Evolutionary conservation across 163 green algal genomes (phyloP).

Genomic region (Volvox carteri): DNA sequence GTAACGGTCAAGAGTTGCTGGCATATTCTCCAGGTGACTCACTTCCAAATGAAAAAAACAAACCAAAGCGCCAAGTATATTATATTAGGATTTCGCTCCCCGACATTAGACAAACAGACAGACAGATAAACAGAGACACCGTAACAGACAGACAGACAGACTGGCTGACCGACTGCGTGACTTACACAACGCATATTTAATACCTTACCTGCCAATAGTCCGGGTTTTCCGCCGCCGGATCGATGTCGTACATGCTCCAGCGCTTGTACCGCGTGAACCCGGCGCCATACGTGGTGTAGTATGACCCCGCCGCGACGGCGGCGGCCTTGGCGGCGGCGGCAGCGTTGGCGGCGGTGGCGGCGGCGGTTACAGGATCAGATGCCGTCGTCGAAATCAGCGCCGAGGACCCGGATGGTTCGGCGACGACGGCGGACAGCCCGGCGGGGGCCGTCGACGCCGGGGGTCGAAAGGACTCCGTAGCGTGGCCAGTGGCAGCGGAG

Average conservation of each 20-base stretch:
- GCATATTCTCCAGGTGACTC: no score
- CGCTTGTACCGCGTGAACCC: slow-evolving; percentile 38
- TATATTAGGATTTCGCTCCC: no score
- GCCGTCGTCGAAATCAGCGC: background rate
- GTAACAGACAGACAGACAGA: background rate
- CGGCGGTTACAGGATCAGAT: background rate
- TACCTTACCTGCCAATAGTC: slow-evolving; percentile 51
- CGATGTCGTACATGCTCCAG: slow-evolving; percentile 51
- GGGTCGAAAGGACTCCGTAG: background rate
- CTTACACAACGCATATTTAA: no score
- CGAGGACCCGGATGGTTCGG: background rate
- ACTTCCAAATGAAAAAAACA: no score
- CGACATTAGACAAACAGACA: no score
- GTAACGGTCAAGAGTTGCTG: no score
- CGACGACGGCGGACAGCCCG: background rate
- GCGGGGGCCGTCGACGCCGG: background rate
- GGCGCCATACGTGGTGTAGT: slow-evolving; percentile 29
- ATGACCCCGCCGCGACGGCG: background rate
- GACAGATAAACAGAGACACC: no score
- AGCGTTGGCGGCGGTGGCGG: background rate
- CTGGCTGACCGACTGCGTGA: no score
- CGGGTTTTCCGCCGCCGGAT: slow-evolving; percentile 35
- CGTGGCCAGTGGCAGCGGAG: background rate
- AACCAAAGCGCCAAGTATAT: no score
- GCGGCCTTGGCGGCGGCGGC: slow-evolving; percentile 2